Percentiles rank a stretch among this genome's conserved stretches.
phyloP scores from a whole-genome alignment of 2,329 filamentous ascomycete genomes.

The Colletotrichum camelliae region DNA sequence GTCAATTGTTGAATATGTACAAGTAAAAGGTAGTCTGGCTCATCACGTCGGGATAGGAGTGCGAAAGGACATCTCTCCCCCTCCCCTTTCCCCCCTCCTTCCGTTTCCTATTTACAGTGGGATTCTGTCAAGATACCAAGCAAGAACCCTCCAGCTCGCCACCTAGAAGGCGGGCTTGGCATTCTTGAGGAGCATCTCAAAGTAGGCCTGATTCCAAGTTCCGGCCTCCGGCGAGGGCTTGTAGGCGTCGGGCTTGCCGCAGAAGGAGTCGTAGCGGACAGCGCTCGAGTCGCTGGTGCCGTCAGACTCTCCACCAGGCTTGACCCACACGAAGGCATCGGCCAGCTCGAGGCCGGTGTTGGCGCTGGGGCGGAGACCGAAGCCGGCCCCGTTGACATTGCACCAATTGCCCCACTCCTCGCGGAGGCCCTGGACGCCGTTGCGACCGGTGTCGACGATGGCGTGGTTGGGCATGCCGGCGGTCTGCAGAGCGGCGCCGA shows the following conservation, averaged over 20 bases:
- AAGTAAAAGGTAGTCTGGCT: background rate
- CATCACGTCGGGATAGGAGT: background rate
- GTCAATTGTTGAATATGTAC: background rate
- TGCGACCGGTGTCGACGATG: slow-evolving; percentile 47
- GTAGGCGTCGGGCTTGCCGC: slow-evolving; percentile 44
- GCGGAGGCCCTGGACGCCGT: slow-evolving; percentile 46
- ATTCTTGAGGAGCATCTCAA: slow-evolving; percentile 29
- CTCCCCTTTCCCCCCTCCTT: background rate
- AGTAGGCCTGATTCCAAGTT: slow-evolving; percentile 42
- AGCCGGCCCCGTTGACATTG: slow-evolving; percentile 66
- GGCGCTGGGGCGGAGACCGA: slow-evolving; percentile 62
- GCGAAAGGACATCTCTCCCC: background rate
- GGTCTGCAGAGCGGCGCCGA: slow-evolving; percentile 40
- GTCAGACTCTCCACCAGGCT: slow-evolving; percentile 63
- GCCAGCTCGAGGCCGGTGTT: slow-evolving; percentile 60
- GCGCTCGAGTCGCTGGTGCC: slow-evolving; percentile 42
- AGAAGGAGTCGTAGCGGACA: slow-evolving; percentile 41
- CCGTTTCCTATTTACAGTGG: background rate
- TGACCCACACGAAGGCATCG: slow-evolving; percentile 72
- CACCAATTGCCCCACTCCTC: slow-evolving; percentile 61
- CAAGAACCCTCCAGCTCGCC: too few relatives aligned
- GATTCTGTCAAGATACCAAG: background rate
- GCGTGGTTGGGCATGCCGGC: slow-evolving; percentile 47
- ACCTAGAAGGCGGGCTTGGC: slow-evolving; percentile 19
- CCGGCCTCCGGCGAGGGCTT: slow-evolving; percentile 58